Percentiles rank a stretch among this genome's conserved stretches.
Conservation (phyloP, 768 basidiomycete species). For the Macrocybe gigantea region DNA sequence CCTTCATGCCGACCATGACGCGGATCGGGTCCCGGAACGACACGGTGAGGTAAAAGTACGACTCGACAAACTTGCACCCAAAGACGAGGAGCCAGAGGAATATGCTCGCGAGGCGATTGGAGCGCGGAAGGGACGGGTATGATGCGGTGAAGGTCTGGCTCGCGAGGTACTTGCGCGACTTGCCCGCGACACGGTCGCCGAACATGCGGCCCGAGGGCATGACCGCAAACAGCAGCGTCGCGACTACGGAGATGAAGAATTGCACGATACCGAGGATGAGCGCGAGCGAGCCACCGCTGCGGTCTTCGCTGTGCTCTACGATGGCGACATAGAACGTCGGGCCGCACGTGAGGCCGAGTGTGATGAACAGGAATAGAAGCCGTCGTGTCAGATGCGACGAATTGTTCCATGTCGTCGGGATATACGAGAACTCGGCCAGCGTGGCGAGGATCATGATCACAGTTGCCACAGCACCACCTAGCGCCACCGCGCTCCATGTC, state of each 20-base stretch:
- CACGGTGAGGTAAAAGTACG: slow-evolving; percentile 95
- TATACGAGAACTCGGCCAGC: slow-evolving; percentile 92
- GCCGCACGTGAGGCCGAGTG: slow-evolving; percentile 85
- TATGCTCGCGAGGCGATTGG: slow-evolving; percentile 73
- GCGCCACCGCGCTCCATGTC: slow-evolving; percentile 89
- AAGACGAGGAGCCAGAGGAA: slow-evolving; percentile 90
- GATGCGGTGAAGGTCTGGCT: slow-evolving; percentile 98
- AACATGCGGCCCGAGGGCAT: slow-evolving; percentile 99
- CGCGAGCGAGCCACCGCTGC: slow-evolving; percentile 63
- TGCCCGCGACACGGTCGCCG: slow-evolving; percentile 94
- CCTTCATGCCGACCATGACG: slow-evolving; percentile 96
- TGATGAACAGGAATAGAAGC: slow-evolving; percentile 82
- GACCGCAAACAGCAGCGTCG: slow-evolving; percentile 81
- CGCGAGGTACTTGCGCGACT: slow-evolving; percentile 94
- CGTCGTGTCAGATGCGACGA: slow-evolving; percentile 93
- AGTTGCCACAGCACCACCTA: slow-evolving; percentile 95
- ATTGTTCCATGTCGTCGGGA: slow-evolving; percentile 98
- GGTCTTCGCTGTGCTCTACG: slow-evolving; percentile 50
- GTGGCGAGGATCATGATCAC: slow-evolving; percentile 96
- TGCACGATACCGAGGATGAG: slow-evolving; percentile 95
- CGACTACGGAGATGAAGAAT: slow-evolving; percentile 87
- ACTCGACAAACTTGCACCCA: slow-evolving; percentile 93
- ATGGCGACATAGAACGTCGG: slow-evolving; percentile 95
- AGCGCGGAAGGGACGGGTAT: slow-evolving; percentile 65
- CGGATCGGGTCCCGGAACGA: slow-evolving; percentile 91